Evolutionary conservation across 495 filamentous ascomycete genomes (phyloP).

Genomic region (Talaromyces thailandensis): DNA sequence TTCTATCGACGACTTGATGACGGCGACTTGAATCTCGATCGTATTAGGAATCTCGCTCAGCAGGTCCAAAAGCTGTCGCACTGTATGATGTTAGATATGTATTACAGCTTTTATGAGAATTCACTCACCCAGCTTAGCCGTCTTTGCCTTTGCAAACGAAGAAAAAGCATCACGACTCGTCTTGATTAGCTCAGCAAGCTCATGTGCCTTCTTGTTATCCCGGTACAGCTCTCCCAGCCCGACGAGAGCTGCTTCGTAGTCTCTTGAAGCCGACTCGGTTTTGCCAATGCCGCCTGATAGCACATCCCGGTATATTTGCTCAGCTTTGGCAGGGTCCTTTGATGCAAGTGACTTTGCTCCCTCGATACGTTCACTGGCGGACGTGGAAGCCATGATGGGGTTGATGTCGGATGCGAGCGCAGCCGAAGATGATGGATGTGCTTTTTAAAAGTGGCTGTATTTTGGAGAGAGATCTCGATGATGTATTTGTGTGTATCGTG

Average conservation of each 20-base stretch:
- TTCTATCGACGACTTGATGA: slow-evolving; percentile 98
- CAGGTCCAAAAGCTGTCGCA: slow-evolving; percentile 93
- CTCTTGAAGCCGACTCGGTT: slow-evolving; percentile 73
- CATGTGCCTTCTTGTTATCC: slow-evolving; percentile 77
- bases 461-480: background rate
- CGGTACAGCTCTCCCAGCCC: slow-evolving; percentile 86
- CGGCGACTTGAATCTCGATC: slow-evolving; percentile 81
- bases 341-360: slow-evolving; percentile 80
- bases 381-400: slow-evolving; percentile 40
- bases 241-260: slow-evolving; percentile 79
- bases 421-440: background rate
- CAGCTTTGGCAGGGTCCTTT: slow-evolving; percentile 70
- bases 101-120: background rate
- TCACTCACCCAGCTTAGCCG: slow-evolving; percentile 82
- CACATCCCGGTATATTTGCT: slow-evolving; percentile 76
- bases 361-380: slow-evolving; percentile 54
- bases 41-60: slow-evolving; percentile 90
- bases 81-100: slow-evolving; percentile 33
- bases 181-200: slow-evolving; percentile 85
- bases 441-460: background rate
- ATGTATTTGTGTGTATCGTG: background rate
- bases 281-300: slow-evolving; percentile 74
- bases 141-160: slow-evolving; percentile 97
- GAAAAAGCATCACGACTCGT: slow-evolving; percentile 85
- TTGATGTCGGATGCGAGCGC: background rate